These are phyloP conservation scores for Fusarium pseudograminearum DNA, from an alignment of 2,329 filamentous ascomycete species.

Conservation along the genomic window DNA sequence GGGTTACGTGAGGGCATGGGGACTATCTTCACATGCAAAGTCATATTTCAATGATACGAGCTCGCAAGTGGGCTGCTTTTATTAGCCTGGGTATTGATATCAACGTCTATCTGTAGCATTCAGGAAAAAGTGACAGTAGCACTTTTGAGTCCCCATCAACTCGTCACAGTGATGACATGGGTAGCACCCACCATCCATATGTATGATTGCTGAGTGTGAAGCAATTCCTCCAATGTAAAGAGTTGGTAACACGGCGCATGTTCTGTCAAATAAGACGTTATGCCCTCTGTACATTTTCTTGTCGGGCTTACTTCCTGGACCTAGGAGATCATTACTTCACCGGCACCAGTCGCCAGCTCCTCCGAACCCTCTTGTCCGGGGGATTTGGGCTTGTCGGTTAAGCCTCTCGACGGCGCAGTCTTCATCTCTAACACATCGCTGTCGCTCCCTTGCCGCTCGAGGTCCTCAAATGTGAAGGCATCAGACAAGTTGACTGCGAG, in stretches of 20 bases:
- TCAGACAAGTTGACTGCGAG: slow-evolving; percentile 73
- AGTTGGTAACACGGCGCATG: not conserved
- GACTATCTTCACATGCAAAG: slow-evolving; percentile 26
- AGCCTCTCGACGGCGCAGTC: slow-evolving; percentile 49
- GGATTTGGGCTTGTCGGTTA: slow-evolving; percentile 35
- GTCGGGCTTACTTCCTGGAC: slow-evolving; percentile 12
- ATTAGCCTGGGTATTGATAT: slow-evolving; percentile 10
- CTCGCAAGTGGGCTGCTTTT: not conserved
- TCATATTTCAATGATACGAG: not conserved
- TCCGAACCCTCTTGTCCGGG: slow-evolving; percentile 17
- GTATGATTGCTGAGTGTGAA: slow-evolving; percentile 1
- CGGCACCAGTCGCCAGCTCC: slow-evolving; percentile 38
- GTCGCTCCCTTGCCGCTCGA: slow-evolving; percentile 64
- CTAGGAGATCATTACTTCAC: slow-evolving; percentile 44
- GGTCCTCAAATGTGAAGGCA: slow-evolving; percentile 70
- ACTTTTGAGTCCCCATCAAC: not conserved
- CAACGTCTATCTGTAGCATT: not conserved
- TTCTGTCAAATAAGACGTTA: slow-evolving; percentile 21
- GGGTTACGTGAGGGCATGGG: slow-evolving; percentile 4
- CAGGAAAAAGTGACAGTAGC: not conserved
- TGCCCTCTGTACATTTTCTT: slow-evolving; percentile 3
- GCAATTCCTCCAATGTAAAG: slow-evolving; percentile 1
- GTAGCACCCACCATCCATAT: not conserved
- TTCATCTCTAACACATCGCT: slow-evolving; percentile 64
- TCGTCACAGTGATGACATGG: not conserved